phyloP scores from a whole-genome alignment of 108 stramenopile species.

The Nannochloropsis oceanica region DNA sequence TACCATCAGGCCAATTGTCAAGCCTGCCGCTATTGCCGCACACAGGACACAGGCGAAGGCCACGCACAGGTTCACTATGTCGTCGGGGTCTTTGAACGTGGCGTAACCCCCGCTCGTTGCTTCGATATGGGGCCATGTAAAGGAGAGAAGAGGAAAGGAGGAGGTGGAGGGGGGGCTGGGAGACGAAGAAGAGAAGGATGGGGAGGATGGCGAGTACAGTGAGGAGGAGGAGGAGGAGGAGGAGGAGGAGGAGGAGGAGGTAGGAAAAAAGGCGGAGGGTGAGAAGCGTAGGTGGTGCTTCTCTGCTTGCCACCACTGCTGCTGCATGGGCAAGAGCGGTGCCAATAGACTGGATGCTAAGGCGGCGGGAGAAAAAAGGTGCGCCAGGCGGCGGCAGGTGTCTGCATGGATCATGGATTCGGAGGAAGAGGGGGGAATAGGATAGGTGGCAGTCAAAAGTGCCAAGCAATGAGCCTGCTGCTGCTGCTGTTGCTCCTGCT shows the following conservation, averaged over 20 bases:
- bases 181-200: not conserved
- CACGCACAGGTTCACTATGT: not conserved
- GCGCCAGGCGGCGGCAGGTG: not conserved
- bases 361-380: not conserved
- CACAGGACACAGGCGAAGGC: slow-evolving; percentile 45
- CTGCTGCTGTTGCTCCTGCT: not conserved
- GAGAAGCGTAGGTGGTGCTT: too few species aligned
- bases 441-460: not conserved
- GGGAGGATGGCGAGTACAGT: not conserved
- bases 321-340: too few species aligned
- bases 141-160: not conserved
- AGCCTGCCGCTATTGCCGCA: slow-evolving; percentile 79
- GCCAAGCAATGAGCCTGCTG: not conserved
- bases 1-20: slow-evolving; percentile 77
- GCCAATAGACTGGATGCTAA: too few species aligned
- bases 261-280: too few species aligned
- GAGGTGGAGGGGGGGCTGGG: not conserved
- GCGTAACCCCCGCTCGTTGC: not conserved
- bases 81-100: not conserved
- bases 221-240: not conserved
- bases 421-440: not conserved
- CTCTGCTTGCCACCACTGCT: too few species aligned
- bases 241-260: not conserved
- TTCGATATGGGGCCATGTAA: not conserved
- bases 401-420: not conserved